Base-by-base conservation (phyloP, 1,284 basidiomycete genomes). In the Marasmius tenuissimus region DNA sequence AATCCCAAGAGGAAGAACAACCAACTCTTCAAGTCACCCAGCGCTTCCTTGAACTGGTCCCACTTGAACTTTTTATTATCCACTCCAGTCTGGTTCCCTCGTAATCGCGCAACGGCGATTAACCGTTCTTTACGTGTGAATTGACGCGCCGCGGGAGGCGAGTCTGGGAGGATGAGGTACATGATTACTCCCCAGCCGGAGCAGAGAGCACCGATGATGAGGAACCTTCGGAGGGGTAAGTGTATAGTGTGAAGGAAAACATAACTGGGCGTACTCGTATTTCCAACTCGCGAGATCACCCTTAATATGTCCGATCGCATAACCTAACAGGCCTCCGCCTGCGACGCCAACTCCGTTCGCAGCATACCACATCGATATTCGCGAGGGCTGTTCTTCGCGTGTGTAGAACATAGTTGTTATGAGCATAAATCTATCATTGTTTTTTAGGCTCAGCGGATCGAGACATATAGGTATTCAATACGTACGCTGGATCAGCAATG, bases 371-470 rank as follows among this genome's bases (percentile, higher is more conserved):
- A 51, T 60, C 11, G 63, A 61, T 18, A 78, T 75, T 5, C 77
- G 68, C 1, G 69, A 67, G 14, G 74, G 72, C 57, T 78, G 75
- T 66, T 81, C 76, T n/a, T 62, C 65, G 7, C 73, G 70, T 14
- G 73, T 78, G 66, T 81, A 81, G 61, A 74, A 80, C 73, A 74
- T 75, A 20, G 69, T 64, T 22, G 73, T 75, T 18, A 76, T 69
- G 54, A 80, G 71, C 58, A 79, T 65, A 42, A 68, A 67, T n/a
- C 63, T 65, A 10, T 38, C 12, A 55, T 9, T 6, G 10, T 18
- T 12, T 16, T 45, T 14, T 3, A 14, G 33, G 5, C 6, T 27
- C 12, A 33, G 22, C 2, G 47, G 18, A n/a, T 18, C 8, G 16
- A n/a, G 16, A 10, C 8, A 38, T 27, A 39, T 20, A 18, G 47